A percentile compares a stretch with the other conserved stretches of the same genome.
Conservation (phyloP, 2,329 filamentous ascomycete species). For the Aureobasidium sp. region DNA sequence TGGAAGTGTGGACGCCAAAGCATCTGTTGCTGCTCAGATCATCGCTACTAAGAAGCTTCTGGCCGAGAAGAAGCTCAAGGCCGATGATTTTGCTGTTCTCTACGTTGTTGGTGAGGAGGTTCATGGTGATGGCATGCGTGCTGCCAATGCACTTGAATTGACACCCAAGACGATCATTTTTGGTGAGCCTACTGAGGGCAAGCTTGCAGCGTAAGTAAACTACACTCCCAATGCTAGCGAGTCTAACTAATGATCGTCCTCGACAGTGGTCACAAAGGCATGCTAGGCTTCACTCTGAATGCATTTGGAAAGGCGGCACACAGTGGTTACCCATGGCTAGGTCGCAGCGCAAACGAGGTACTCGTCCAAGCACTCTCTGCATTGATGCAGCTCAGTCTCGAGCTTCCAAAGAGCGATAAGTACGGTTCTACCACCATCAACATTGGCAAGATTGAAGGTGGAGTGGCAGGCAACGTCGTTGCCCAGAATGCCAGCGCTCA, state of each 20-base stretch:
- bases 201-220: slow-evolving; percentile 56
- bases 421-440: slow-evolving; percentile 90
- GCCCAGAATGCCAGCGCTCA: slow-evolving; percentile 62
- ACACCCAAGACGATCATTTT: slow-evolving; percentile 65
- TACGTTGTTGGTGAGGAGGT: slow-evolving; percentile 78
- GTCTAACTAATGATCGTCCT: slow-evolving; percentile 52
- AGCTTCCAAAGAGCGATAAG: slow-evolving; percentile 66
- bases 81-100: slow-evolving; percentile 45
- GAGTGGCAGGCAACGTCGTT: slow-evolving; percentile 84
- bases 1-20: slow-evolving; percentile 59
- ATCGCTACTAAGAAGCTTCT: slow-evolving; percentile 54
- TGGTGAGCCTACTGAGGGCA: slow-evolving; percentile 85
- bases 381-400: slow-evolving; percentile 53
- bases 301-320: slow-evolving; percentile 75
- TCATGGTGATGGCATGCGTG: slow-evolving; percentile 70
- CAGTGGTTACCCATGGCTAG: slow-evolving; percentile 86
- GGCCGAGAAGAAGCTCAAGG: slow-evolving; percentile 31
- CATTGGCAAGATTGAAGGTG: slow-evolving; percentile 68
- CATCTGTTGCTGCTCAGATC: slow-evolving; percentile 62
- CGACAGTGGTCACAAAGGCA: slow-evolving; percentile 87
- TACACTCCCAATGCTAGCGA: slow-evolving; percentile 80
- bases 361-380: slow-evolving; percentile 65
- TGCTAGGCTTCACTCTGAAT: slow-evolving; percentile 57
- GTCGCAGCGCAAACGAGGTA: slow-evolving; percentile 75
- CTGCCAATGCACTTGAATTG: slow-evolving; percentile 42